These are phyloP conservation scores for Phytophthora syringae DNA, from an alignment of 352 stramenopile genomes.

Conservation along the genomic window DNA sequence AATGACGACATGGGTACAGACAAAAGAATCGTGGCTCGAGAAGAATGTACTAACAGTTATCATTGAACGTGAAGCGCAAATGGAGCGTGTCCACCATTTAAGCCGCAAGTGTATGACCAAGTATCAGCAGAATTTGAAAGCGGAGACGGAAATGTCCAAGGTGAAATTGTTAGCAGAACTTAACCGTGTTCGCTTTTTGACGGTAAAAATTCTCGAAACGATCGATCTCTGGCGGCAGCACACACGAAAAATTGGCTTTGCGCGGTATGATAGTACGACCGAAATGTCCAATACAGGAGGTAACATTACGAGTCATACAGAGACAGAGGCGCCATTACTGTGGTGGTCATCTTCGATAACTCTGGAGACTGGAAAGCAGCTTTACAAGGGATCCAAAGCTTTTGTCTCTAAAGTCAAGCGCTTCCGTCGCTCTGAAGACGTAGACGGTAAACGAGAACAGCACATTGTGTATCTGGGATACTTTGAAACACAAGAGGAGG, in stretches of 20 bases:
- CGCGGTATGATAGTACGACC: conserved; percentile 36
- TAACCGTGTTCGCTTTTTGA: conserved; percentile 66
- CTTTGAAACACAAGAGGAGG: conserved; percentile 68
- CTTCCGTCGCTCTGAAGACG: conserved; percentile 68
- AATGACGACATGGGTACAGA: conserved; percentile 68
- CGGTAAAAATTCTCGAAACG: conserved; percentile 68
- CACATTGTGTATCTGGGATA: conserved; percentile 78
- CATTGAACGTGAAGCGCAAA: conserved; percentile 65
- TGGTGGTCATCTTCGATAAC: conserved; percentile 81
- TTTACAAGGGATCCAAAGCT: conserved; percentile 75
- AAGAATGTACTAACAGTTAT: conserved; percentile 61
- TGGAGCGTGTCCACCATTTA: conserved; percentile 44
- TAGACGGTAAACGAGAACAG: conserved; percentile 55
- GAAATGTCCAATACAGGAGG: conserved; percentile 2
- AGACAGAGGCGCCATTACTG: conserved; percentile 39
- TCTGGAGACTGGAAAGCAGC: conserved; percentile 59
- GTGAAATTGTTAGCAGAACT: conserved; percentile 54
- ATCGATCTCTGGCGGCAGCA: conserved; percentile 72
- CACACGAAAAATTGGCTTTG: conserved; percentile 57
- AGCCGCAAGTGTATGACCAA: conserved; percentile 62
- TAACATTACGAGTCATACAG: not conserved
- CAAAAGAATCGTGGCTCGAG: conserved; percentile 71
- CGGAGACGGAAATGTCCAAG: conserved; percentile 47
- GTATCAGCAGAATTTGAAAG: conserved; percentile 71
- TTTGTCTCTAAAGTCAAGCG: conserved; percentile 79